These are phyloP conservation scores for Hondaea fermentalgiana DNA, from an alignment of 108 stramenopile genomes.

Conservation along the genomic window DNA sequence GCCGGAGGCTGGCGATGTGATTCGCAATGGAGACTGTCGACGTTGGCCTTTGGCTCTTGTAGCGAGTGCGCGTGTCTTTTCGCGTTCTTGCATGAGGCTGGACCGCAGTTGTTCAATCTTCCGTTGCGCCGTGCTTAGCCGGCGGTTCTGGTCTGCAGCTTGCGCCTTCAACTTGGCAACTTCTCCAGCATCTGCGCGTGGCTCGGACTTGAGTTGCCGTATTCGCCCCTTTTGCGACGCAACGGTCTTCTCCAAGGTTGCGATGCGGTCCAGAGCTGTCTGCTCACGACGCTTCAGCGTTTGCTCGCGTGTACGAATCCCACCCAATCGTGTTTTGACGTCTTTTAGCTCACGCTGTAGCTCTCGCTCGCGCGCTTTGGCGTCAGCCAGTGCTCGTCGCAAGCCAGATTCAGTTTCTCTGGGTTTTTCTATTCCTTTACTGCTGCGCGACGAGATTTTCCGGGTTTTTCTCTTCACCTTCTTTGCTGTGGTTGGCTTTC, in stretches of 20 bases:
- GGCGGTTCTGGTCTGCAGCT: too few species aligned
- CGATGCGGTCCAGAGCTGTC: background rate
- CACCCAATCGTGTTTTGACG: background rate
- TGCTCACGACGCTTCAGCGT: background rate
- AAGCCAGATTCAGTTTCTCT: background rate
- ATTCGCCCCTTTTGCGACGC: background rate
- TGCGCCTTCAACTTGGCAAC: background rate
- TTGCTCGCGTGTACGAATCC: background rate
- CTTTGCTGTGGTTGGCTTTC: background rate
- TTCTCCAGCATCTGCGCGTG: background rate
- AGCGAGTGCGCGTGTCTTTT: background rate
- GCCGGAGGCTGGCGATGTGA: background rate
- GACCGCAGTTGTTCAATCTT: background rate
- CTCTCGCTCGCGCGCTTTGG: background rate
- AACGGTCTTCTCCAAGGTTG: background rate
- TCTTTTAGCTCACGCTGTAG: background rate
- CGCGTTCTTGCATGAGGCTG: background rate
- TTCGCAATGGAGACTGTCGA: too few species aligned
- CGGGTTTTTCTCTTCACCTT: too few species aligned
- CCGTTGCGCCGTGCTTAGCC: background rate
- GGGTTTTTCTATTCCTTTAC: background rate
- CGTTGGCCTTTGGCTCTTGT: too few species aligned
- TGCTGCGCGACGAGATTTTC: too few species aligned
- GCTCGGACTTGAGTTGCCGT: background rate
- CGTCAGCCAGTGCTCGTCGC: background rate